Conservation (phyloP, 2,329 filamentous ascomycete genomes). For the Talaromyces funiculosus region DNA sequence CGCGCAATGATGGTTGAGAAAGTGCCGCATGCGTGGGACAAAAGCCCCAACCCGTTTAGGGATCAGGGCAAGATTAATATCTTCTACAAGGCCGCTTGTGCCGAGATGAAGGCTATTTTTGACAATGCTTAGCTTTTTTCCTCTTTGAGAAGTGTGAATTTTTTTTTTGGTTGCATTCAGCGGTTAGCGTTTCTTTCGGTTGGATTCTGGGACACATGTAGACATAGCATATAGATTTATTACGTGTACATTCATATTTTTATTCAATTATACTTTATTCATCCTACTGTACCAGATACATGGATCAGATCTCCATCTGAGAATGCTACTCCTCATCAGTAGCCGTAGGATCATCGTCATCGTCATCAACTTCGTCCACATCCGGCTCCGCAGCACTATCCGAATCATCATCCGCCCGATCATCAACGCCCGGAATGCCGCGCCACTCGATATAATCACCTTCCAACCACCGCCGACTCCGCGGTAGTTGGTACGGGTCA, state of each 20-base stretch:
- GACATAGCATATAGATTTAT: not conserved
- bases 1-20: constrained; percentile 43
- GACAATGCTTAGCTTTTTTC: constrained; percentile 16
- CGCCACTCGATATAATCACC: constrained; percentile 78
- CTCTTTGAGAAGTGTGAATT: not conserved
- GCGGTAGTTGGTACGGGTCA: constrained; percentile 86
- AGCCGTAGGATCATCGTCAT: constrained; percentile 27
- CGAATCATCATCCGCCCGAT: constrained; percentile 46
- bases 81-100: constrained; percentile 40
- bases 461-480: constrained; percentile 82
- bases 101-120: constrained; percentile 40
- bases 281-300: too few relatives aligned
- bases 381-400: constrained; percentile 29
- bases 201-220: not conserved
- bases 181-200: not conserved
- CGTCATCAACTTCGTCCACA: constrained; percentile 40
- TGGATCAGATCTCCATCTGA: not conserved
- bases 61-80: constrained; percentile 39
- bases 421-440: constrained; percentile 63
- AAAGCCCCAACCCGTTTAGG: constrained; percentile 43
- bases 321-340: constrained; percentile 13
- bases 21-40: constrained; percentile 46
- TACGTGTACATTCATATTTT: not conserved
- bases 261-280: not conserved
- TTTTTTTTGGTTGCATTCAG: constrained; percentile 2